Evolutionary conservation across 2,329 filamentous ascomycete genomes (phyloP), one percentile per base, ranked within the genome.

Genomic region (Escovopsis sp.): DNA sequence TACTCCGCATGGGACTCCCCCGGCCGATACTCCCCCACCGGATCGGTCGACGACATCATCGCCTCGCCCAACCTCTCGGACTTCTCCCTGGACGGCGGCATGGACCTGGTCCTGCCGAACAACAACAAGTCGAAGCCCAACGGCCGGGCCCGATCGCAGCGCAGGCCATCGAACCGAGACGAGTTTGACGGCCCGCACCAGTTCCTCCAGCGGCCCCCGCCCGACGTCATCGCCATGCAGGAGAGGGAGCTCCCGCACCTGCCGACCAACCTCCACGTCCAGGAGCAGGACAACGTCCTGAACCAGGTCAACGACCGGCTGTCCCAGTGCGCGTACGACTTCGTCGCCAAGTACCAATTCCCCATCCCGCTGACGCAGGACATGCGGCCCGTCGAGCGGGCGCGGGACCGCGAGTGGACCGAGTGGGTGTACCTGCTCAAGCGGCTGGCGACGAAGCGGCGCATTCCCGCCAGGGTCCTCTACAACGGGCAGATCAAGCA

Each of bases 401-500:
- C 84, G 29, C 77, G 79, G 53, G 84, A 88, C 61, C 73, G 84
- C 47, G 85, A 91, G 60, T 93, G 85, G 85, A 89, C 84, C 37
- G 85, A 93, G 63, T 93, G 85, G 85, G 85, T 89, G 43, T 86
- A 88, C 59, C 72, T 93, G 44, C 69, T 93, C 50, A 91, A 91
- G 64, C 74, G 84, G 39, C 72, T 93, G 44, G 85, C 85, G 29
- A 93, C 85, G 30, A 91, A 89, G 65, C 74, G 85, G 50, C 77
- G 85, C 47, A 89, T 93, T 51, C 85, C 85, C 6, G 83, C 85
- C 37, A 72, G 84, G 43, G 82, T 91, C 15, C 67, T 93, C 35
- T 91, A 89, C 67, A 84, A 91, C 58, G 83, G 84, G 45, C 85
- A 93, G 63, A 93, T 93, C 63, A 91, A 89, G 64, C 84, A 91